Base-by-base conservation (phyloP, 768 basidiomycete species). In the Saitozyma sp. region DNA sequence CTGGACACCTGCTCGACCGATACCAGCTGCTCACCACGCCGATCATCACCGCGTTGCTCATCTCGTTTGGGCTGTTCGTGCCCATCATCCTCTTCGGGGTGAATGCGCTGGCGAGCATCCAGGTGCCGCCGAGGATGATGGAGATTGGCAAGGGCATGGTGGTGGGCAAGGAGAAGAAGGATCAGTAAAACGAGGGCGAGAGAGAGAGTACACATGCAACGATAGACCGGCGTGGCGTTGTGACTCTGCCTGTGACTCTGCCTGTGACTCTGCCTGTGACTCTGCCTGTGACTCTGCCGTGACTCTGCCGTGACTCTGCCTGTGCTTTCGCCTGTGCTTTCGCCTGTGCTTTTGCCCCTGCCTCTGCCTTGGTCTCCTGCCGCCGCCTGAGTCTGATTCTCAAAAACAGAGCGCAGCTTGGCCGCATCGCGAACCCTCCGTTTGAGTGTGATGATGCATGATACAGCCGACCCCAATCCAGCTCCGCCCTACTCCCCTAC, bases 111-210 rank as follows among this genome's bases (percentile, higher is more conserved):
- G 75, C 62, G 11, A 64, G 68, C 13, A 78, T 78, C 53, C 75
- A 78, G 62, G 77, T 78, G 6, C 77, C 77, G 19, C 77, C 77
- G 14, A 65, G 73, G 56, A 74, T 78, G 73, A 64, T 78, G 68
- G 73, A 74, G 60, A 75, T 76, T 61, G 62, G 68, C 6, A 78
- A 78, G 54, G 59, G 67, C 11, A 43, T 73, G 48, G 55, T 52
- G 8, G 71, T 78, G 8, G 61, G 58, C 38, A 74, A 78, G 60
- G 70, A 68, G 40, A 73, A 67, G 68, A 78, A 78, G 64, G 77
- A 78, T 59, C 73, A 78, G 63, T 78, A 73, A 48, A 8, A 29
- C 29, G 49, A 48, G 43, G 20, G 19, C 20, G n/a, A 53, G 51
- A 53, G 29, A 2, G 51, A n/a, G 3, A 53, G n/a, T 53, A 20